Conservation (phyloP, 2,329 filamentous ascomycete species). For the Ophiostoma populinum region DNA sequence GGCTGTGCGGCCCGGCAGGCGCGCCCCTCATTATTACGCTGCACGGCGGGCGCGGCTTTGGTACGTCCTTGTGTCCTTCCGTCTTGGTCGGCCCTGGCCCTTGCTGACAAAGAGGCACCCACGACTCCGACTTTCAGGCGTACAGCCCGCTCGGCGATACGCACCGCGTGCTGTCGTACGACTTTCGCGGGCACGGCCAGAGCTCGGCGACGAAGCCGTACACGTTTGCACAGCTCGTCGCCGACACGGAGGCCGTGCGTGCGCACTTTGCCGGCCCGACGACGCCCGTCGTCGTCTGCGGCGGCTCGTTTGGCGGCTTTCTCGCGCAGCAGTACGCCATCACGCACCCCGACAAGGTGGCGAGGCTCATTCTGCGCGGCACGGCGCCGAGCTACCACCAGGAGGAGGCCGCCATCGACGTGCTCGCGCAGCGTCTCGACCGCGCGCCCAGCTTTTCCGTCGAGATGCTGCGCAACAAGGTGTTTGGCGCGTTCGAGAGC, state of each 20-base stretch:
- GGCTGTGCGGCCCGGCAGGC: conserved; percentile 15
- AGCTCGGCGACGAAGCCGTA: conserved; percentile 20
- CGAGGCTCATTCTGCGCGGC: conserved; percentile 19
- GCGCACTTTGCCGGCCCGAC: conserved; percentile 14
- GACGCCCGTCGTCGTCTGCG: conserved; percentile 17
- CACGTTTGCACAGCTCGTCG: conserved; percentile 21
- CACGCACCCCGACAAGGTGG: conserved; percentile 17
- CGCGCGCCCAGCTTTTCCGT: conserved; percentile 20
- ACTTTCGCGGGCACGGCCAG: conserved; percentile 20
- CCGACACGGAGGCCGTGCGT: conserved; percentile 20
- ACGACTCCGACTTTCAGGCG: conserved; percentile 18
- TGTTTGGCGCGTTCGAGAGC: conserved; percentile 21
- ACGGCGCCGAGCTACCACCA: conserved; percentile 22
- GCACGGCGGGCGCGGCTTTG: conserved; percentile 21
- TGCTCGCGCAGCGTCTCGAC: conserved; percentile 16
- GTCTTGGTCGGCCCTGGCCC: not conserved
- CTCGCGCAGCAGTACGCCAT: conserved; percentile 23
- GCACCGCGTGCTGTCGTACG: conserved; percentile 20
- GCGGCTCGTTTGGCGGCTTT: conserved; percentile 23
- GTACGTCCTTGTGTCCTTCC: too few relatives aligned
- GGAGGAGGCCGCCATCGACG: conserved; percentile 18
- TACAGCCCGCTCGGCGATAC: conserved; percentile 15
- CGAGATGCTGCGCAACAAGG: conserved; percentile 21
- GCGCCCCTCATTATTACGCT: conserved; percentile 20
- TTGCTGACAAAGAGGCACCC: conserved; percentile 14